These are phyloP conservation scores for Datisca glomerata DNA, from an alignment of 306 rosid species.

Conservation along the genomic window DNA sequence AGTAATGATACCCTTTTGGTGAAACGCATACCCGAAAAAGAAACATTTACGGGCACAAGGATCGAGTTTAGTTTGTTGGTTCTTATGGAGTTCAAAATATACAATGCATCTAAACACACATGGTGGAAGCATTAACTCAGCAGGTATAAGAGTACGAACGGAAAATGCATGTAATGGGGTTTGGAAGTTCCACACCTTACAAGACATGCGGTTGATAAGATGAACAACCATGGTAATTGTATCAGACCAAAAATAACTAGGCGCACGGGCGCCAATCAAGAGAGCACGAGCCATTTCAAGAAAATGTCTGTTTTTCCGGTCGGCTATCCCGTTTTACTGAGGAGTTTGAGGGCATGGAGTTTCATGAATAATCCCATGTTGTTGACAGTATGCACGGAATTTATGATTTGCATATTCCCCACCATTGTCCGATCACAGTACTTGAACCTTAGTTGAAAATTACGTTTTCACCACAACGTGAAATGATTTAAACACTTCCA, in stretches of 20 bases:
- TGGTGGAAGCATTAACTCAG: neutral
- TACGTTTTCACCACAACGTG: neutral
- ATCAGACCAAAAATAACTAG: neutral
- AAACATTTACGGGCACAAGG: neutral
- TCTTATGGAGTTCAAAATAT: too few species aligned
- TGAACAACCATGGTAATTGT: neutral
- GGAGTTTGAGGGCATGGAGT: conserved; percentile 10
- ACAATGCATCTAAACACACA: too few species aligned
- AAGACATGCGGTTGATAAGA: neutral
- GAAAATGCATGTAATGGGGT: neutral
- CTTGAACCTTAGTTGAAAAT: neutral
- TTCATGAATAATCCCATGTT: conserved; percentile 9
- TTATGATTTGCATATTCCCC: conserved; percentile 8
- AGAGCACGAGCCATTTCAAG: conserved; percentile 3
- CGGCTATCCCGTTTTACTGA: too few species aligned
- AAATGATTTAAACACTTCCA: neutral
- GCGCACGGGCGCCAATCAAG: neutral
- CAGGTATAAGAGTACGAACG: too few species aligned
- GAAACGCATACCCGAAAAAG: too few species aligned
- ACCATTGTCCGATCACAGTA: conserved; percentile 6
- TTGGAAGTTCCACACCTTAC: neutral
- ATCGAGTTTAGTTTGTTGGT: neutral
- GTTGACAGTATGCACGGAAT: neutral
- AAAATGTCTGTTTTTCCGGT: conserved; percentile 3
- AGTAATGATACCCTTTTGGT: conserved; percentile 3